Percentiles rank a stretch among this genome's conserved stretches.
Conservation (phyloP, 2,329 filamentous ascomycete genomes). For the Zymoseptoria passerinii region DNA sequence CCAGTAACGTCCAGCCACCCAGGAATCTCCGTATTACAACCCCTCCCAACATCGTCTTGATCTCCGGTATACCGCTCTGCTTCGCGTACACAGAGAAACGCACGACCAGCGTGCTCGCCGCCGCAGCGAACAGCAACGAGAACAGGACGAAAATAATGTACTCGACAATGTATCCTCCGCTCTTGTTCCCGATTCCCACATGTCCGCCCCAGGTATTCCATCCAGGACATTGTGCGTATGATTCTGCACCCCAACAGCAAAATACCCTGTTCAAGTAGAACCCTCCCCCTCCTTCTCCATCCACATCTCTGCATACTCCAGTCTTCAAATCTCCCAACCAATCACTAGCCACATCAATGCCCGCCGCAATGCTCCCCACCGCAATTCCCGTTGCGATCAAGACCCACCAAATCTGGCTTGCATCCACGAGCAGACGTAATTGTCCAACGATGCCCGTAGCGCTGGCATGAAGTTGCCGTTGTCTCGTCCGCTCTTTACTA, state of each 20-base stretch:
- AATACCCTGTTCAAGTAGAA: constrained; percentile 90
- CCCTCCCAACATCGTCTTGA: constrained; percentile 90
- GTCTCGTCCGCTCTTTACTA: constrained; percentile 83
- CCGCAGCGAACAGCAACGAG: constrained; percentile 75
- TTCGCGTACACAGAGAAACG: constrained; percentile 81
- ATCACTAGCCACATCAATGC: constrained; percentile 81
- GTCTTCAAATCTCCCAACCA: constrained; percentile 91
- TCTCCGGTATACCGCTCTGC: constrained; percentile 94
- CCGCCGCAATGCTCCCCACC: constrained; percentile 75
- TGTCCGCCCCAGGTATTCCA: constrained; percentile 82
- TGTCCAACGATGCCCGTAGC: constrained; percentile 65
- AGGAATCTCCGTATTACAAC: constrained; percentile 87
- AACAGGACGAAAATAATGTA: constrained; percentile 82
- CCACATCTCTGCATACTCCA: constrained; percentile 71
- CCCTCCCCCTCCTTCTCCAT: constrained; percentile 58
- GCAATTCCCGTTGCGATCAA: constrained; percentile 77
- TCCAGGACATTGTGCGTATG: constrained; percentile 68
- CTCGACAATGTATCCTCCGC: constrained; percentile 71
- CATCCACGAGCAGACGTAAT: constrained; percentile 65
- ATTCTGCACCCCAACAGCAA: constrained; percentile 86
- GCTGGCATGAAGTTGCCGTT: constrained; percentile 65
- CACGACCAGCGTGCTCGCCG: constrained; percentile 70
- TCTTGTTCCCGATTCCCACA: constrained; percentile 55
- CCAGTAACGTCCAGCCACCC: constrained; percentile 77
- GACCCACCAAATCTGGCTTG: constrained; percentile 85